Conservation (phyloP, 768 basidiomycete species). For the Naganishia kalamii region DNA sequence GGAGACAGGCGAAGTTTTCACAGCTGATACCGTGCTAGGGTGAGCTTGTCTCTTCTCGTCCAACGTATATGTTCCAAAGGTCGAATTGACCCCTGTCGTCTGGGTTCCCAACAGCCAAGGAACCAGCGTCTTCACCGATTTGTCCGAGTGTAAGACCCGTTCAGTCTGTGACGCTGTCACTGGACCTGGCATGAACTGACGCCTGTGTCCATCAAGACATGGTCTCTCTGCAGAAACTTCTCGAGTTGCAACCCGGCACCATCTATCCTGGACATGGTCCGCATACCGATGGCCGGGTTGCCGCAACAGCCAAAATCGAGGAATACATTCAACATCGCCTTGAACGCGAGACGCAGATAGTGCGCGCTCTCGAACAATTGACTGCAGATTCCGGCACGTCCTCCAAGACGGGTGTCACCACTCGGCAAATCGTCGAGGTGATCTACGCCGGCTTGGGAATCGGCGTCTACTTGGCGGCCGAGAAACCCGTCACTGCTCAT, state of each 20-base stretch:
- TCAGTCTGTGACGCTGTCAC: neutral
- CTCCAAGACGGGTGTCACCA: neutral
- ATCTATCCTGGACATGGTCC: constrained; percentile 18
- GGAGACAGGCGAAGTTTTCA: constrained; percentile 12
- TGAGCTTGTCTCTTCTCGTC: neutral
- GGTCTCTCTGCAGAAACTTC: neutral
- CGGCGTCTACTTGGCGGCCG: constrained; percentile 3
- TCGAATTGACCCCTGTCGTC: neutral
- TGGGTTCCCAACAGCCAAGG: neutral
- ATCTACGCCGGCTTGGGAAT: constrained; percentile 8
- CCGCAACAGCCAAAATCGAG: constrained; percentile 2
- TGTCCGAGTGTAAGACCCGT: constrained; percentile 2
- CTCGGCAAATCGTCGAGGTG: constrained; percentile 3
- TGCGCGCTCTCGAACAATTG: neutral
- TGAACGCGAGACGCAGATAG: constrained; percentile 17
- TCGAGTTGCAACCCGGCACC: neutral
- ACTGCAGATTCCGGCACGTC: neutral
- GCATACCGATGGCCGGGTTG: neutral
- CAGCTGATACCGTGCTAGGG: constrained; percentile 18
- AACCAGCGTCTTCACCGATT: constrained; percentile 20
- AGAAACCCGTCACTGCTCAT: constrained; percentile 12
- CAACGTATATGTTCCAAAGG: neutral
- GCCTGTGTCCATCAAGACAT: neutral
- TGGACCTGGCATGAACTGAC: neutral
- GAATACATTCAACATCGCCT: constrained; percentile 21